Evolutionary conservation across 1,284 basidiomycete species (phyloP), one percentile per base, ranked within the genome.

Genomic region (Leccinum fallax): DNA sequence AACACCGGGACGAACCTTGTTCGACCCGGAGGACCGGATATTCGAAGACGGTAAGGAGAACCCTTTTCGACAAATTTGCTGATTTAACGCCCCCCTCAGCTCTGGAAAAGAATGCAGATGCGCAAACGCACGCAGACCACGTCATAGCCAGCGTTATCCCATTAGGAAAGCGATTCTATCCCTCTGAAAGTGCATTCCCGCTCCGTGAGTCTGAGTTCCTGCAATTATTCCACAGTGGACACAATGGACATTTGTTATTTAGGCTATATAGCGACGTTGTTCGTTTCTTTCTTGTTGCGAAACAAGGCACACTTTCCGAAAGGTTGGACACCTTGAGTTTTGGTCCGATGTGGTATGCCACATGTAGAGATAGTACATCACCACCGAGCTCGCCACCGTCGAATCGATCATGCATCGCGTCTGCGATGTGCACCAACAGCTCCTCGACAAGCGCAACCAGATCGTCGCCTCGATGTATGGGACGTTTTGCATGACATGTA

Each of bases 151-250:
- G 82, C 61, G 78, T 96, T 11, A 83, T 88, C 19, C 84, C 89
- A 1, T 80, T 97, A 6, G 93, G 90, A 15, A 87, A 90, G 67
- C 83, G 91, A 34, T 97, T 95, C 76, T 95, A 93, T 74, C 93
- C 94, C 1, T 96, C 94, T 2, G 94, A 97, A 68, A 89, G 89
- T 64, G 93, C 94, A 15, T 96, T 97, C 76, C 93, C 94, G 10
- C 79, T 95, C 55, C 83, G 93, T 95, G 71, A 71, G 88, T 77
- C 43, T 30, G 55, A n/a, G n/a, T n/a, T n/a, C n/a, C n/a, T n/a
- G n/a, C n/a, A n/a, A n/a, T n/a, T n/a, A n/a, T 19, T 48, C 21
- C 9, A 8, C 40, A 16, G 34, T 48, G 54, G 46, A 48, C 43
- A 55, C 55, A 53, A 58, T 58, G 51, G 24, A 63, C 11, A n/a